Base-by-base conservation (phyloP, 371 early-diverging fungal genomes). In the Cokeromyces recurvatus region DNA sequence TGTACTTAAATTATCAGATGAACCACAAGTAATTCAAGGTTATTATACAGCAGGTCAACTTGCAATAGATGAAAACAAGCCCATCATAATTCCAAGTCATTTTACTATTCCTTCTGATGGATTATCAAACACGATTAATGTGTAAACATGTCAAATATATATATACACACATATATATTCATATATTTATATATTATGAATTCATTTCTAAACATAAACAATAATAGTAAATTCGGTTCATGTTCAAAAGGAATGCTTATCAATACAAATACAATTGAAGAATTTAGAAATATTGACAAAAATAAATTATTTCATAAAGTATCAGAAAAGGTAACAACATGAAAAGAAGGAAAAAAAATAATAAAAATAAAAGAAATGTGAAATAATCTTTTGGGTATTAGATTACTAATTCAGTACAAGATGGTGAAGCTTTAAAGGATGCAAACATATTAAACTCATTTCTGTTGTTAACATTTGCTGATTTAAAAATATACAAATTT, bases 181-280 rank as follows among this genome's bases (percentile, higher is more conserved):
- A n/a, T n/a, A n/a, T n/a, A n/a, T n/a, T n/a, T n/a, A n/a, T n/a
- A n/a, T n/a, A n/a, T n/a, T n/a, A n/a, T n/a, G n/a, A n/a, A n/a
- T n/a, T n/a, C n/a, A n/a, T n/a, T n/a, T n/a, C n/a, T n/a, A n/a
- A n/a, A n/a, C 8, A 35, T 23, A 6, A 43, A 38, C n/a, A 46
- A 37, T 14, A 42, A 43, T 16, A 48, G 40, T 39, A 42, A 43
- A 38, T 36, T 27, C 25, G 29, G 23, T 41, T 70, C 67, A 51
- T 63, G 62, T 11, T 66, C 72, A 8, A 63, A 74, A 6, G 92
- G 92, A 4, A 51, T 59, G 2, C 46, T 92, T 25, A 66, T 75
- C 48, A 95, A 94, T 66, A 90, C 92, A 31, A 96, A 96, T 66
- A 95, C 95, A 0, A 70, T 95, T 2, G 93, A 94, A 52, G 93